Conservation (phyloP, 2,329 filamentous ascomycete genomes). For the Pseudopyrenochaeta lycopersici region DNA sequence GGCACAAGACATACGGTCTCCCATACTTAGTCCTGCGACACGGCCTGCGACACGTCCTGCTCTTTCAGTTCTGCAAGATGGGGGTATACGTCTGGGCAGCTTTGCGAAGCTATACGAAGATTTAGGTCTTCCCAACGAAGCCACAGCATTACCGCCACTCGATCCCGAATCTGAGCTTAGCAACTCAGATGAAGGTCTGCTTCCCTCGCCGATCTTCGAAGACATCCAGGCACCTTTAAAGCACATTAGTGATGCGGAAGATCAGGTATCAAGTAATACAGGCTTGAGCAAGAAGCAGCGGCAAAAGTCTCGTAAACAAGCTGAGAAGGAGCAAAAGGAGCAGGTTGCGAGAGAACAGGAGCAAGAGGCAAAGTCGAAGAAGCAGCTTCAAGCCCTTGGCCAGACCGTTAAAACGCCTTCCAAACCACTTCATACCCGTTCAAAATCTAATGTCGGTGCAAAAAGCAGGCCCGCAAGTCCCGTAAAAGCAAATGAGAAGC, state of each 20-base stretch:
- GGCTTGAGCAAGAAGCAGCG: conserved; percentile 37
- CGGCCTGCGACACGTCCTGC: conserved; percentile 13
- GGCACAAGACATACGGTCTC: conserved; percentile 29
- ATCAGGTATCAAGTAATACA: neutral
- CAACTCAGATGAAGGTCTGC: conserved; percentile 54
- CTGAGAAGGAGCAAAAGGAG: conserved; percentile 28
- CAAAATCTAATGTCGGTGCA: conserved; percentile 39
- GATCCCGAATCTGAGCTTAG: conserved; percentile 46
- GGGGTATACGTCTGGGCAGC: conserved; percentile 50
- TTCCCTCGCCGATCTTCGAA: conserved; percentile 22
- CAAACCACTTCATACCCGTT: conserved; percentile 15
- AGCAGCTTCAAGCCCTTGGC: conserved; percentile 1
- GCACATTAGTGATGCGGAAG: conserved; percentile 1
- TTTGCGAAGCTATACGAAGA: conserved; percentile 58
- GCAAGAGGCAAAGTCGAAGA: conserved; percentile 1
- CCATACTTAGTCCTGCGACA: conserved; percentile 17
- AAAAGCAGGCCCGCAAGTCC: conserved; percentile 34
- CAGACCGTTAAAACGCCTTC: conserved; percentile 2
- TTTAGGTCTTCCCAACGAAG: conserved; percentile 47
- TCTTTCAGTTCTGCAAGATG: conserved; percentile 12
- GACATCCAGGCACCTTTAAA: neutral
- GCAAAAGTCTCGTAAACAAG: conserved; percentile 34
- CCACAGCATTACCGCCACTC: conserved; percentile 29
- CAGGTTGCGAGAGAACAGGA: conserved; percentile 11
- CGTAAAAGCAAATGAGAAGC: neutral